phyloP scores from a whole-genome alignment of 2,329 filamentous ascomycete species.

The Arachnopeziza araneosa region DNA sequence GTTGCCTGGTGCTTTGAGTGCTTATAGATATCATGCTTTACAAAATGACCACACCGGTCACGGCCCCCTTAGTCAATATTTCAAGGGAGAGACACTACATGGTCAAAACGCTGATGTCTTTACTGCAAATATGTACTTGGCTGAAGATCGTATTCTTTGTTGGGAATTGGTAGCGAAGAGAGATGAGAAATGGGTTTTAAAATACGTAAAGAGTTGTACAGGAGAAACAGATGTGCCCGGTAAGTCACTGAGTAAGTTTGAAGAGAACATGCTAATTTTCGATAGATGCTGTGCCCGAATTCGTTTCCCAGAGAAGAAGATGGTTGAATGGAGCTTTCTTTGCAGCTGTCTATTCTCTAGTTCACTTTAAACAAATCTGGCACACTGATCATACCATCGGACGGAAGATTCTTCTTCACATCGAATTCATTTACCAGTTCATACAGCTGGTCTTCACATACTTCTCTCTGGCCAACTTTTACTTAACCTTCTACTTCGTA shows the following conservation, averaged over 20 bases:
- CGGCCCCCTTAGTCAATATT: conserved; percentile 93
- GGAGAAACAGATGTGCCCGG: conserved; percentile 97
- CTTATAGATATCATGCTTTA: conserved; percentile 90
- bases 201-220: conserved; percentile 94
- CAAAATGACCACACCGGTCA: conserved; percentile 97
- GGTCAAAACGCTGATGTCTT: conserved; percentile 96
- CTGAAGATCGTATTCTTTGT: conserved; percentile 83
- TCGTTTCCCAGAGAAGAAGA: conserved; percentile 90
- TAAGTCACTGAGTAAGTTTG: conserved; percentile 40
- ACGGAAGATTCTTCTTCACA: conserved; percentile 85
- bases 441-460: conserved; percentile 91
- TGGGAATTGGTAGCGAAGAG: conserved; percentile 96
- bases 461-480: conserved; percentile 98
- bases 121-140: conserved; percentile 93
- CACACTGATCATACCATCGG: conserved; percentile 82
- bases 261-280: conserved; percentile 9
- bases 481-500: conserved; percentile 97
- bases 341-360: conserved; percentile 92
- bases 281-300: conserved; percentile 87
- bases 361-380: conserved; percentile 94
- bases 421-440: conserved; percentile 95
- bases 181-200: conserved; percentile 92
- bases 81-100: conserved; percentile 96
- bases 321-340: conserved; percentile 99
- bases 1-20: conserved; percentile 86